Conservation (phyloP, 202 grass and related monocot species). For the Schoenoplectus triqueter region DNA sequence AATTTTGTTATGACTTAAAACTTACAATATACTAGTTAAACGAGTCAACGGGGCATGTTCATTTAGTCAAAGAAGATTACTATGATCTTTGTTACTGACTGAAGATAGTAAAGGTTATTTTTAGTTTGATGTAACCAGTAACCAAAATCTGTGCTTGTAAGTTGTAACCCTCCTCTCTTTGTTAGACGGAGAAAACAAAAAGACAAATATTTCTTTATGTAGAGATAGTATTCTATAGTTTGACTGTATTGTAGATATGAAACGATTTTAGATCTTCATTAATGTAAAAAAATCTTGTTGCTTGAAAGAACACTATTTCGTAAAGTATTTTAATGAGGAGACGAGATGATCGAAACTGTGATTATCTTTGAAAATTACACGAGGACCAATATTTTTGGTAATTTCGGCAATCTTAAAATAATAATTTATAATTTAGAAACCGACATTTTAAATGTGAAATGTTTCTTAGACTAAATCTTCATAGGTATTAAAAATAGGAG, state of each 20-base stretch:
- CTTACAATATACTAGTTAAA: slow-evolving; percentile 13
- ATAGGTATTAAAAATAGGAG: too few species aligned
- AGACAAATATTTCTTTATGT: neutral
- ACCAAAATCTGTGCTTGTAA: neutral
- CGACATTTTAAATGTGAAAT: too few species aligned
- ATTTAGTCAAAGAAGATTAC: neutral
- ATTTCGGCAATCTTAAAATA: too few species aligned
- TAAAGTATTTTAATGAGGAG: neutral
- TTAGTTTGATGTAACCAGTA: neutral
- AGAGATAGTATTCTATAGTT: neutral
- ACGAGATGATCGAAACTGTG: neutral
- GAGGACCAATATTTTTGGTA: too few species aligned
- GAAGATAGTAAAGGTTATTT: too few species aligned
- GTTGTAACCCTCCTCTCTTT: neutral
- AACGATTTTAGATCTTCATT: neutral
- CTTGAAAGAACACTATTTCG: neutral
- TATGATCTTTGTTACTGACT: neutral
- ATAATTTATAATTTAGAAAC: too few species aligned
- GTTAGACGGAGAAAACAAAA: neutral
- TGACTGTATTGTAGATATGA: neutral
- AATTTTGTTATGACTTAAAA: neutral
- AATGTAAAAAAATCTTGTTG: neutral
- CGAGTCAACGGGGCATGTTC: neutral
- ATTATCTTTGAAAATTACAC: neutral
- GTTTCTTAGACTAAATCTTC: too few species aligned